Evolutionary conservation across 305 asterid genomes (phyloP).

Genomic region (Fraxinus nigra): DNA sequence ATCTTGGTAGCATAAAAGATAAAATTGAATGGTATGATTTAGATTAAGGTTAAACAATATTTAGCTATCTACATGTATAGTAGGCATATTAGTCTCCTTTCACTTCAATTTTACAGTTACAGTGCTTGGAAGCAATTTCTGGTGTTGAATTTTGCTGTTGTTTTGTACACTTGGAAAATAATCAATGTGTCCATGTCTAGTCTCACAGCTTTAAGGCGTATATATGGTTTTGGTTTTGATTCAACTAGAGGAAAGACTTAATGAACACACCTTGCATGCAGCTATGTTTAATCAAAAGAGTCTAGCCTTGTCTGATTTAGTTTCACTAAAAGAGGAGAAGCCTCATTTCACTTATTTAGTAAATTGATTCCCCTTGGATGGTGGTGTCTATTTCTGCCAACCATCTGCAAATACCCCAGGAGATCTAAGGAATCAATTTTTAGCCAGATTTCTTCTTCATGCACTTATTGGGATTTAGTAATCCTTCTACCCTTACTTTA

Average conservation of each 20-base stretch:
- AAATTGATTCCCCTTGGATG: not conserved
- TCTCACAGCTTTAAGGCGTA: not conserved
- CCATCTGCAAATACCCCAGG: not conserved
- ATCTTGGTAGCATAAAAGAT: conserved; percentile 13
- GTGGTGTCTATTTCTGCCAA: not conserved
- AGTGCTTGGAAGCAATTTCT: not conserved
- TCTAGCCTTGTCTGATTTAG: not conserved
- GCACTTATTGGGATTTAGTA: not conserved
- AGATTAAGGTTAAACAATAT: not conserved
- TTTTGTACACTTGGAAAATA: not conserved
- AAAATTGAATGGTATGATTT: not conserved
- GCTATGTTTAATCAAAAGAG: not conserved
- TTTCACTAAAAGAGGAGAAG: not conserved
- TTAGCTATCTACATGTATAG: not conserved
- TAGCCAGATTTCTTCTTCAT: not conserved
- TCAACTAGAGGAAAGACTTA: not conserved
- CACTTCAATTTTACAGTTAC: not conserved
- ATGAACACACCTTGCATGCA: not conserved
- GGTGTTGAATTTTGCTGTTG: not conserved
- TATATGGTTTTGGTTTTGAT: not conserved
- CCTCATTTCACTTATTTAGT: not conserved
- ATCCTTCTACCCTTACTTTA: not conserved
- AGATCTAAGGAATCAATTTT: not conserved
- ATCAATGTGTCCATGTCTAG: not conserved
- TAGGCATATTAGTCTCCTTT: not conserved